Evolutionary conservation across 179 eudicot species (phyloP), one percentile per base, ranked within the genome.

Genomic region (Gypsophila paniculata): DNA sequence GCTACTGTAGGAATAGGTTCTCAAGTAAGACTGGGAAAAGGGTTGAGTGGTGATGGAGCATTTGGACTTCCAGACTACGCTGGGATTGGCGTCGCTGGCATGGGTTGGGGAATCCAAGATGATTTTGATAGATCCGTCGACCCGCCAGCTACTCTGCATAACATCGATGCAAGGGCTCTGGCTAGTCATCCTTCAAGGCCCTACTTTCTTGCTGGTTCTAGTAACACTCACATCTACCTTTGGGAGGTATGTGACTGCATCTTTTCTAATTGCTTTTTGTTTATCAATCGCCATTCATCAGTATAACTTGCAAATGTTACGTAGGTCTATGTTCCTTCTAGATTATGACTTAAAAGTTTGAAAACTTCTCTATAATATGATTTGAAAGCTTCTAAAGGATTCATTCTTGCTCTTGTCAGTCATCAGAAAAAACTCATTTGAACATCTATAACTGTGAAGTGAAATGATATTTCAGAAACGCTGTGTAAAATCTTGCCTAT

Each of bases 101-200:
- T 94, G 76, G 94, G 96, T 65, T 94, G 99, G 99, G 95, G 86
- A 65, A 73, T 87, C 65, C 91, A 89, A 82, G 95, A 87, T 66
- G 88, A 89, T 73, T 85, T 87, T 79, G 97, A 94, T 74, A 87
- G 87, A 53, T 83, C 79, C 36, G 39, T 88, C 72, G 97, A 91
- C 75, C 93, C 94, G 53, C 93, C 93, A 73, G 96, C 97, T 61
- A 88, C 96, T 58, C 70, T 87, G 81, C 86, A 87, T 59, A 88
- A 81, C 74, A 79, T 88, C 63, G 81, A 79, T 74, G 88, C 96
- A 38, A 87, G 81, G 74, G 86, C 97, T 49, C 86, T 94, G 66
- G 88, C 96, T 42, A 83, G 90, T 80, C 99, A 94, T 81, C 99
- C 99, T 75, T 90, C 90, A 58, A 84, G 89, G 86, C 92, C 97